Evolutionary conservation across 495 filamentous ascomycete species (phyloP), one percentile per base, ranked within the genome.

Genomic region (Penicillium malachiteum): DNA sequence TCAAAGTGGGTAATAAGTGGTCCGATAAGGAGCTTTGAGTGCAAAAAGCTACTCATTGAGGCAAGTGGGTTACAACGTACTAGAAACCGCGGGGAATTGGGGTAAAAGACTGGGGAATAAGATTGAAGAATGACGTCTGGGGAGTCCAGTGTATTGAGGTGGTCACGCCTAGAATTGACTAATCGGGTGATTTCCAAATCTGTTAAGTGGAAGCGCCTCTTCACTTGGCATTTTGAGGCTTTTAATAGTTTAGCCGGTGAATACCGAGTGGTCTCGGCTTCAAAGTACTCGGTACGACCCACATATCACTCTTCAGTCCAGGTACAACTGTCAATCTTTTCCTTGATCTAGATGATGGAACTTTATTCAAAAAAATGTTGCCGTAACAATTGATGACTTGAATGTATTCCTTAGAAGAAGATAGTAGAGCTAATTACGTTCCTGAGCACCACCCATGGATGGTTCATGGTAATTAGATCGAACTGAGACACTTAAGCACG

Each of bases 231-330:
- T 17, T 56, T n/a, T 32, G 17, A 37, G 46, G 31, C 54, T 48
- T 59, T 59, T 42, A 54, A 55, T 51, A 4, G 31, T 50, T 61
- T 57, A 57, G 51, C 50, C 46, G 46, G 14, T 41, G 39, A n/a
- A 7, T 46, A 17, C 43, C 41, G 17, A 43, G 41, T 43, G 5
- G 13, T 38, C 8, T 17, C 13, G 39, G 14, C n/a, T 13, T 41
- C 14, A n/a, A 41, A 9, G 12, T 18, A 57, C 30, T 51, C 47
- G 50, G 48, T 32, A 56, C 46, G 59, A 55, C 48, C 47, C 55
- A 51, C 45, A 12, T 14, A 12, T 13, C 12, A 38, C 30, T 50
- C 47, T 42, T 52, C 43, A 42, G 42, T 18, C 30, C 40, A 50
- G 47, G 33, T 21, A 59, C 51, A n/a, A 17, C 33, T 41, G 17